These are phyloP conservation scores for Macrotyloma uniflorum DNA, from an alignment of 306 rosid genomes.

Conservation along the genomic window DNA sequence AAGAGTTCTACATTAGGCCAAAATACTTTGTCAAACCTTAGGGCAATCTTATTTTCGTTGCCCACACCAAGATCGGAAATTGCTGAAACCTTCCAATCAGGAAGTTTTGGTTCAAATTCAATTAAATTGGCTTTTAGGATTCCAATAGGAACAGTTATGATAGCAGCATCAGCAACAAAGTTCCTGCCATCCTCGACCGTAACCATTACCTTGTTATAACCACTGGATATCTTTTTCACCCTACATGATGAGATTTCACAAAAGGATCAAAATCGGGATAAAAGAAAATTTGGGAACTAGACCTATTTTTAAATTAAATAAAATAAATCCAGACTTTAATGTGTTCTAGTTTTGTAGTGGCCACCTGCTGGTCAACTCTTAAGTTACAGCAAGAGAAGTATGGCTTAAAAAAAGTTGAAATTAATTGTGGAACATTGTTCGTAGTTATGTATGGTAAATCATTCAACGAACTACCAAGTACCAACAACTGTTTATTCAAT, in stretches of 20 bases:
- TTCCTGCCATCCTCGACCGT: constrained; percentile 64
- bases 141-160: constrained; percentile 69
- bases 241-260: constrained; percentile 35
- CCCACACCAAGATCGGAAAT: constrained; percentile 82
- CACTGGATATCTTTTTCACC: constrained; percentile 56
- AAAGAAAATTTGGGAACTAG: neutral
- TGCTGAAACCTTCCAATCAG: constrained; percentile 74
- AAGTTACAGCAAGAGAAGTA: neutral
- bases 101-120: constrained; percentile 68
- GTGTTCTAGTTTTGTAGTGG: neutral
- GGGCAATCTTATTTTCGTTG: constrained; percentile 77
- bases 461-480: neutral
- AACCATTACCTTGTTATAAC: constrained; percentile 65
- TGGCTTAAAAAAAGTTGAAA: neutral
- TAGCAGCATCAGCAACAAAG: constrained; percentile 58
- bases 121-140: constrained; percentile 71
- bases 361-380: neutral
- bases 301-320: neutral
- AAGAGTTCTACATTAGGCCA: constrained; percentile 80
- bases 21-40: constrained; percentile 61
- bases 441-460: constrained; percentile 9
- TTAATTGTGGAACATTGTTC: neutral
- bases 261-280: constrained; percentile 29
- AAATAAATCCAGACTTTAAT: neutral
- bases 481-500: constrained; percentile 1